A percentile compares a stretch with the other conserved stretches of the same genome.
phyloP scores from a whole-genome alignment of 768 basidiomycete species.

The Strobilomyces dryophilus region DNA sequence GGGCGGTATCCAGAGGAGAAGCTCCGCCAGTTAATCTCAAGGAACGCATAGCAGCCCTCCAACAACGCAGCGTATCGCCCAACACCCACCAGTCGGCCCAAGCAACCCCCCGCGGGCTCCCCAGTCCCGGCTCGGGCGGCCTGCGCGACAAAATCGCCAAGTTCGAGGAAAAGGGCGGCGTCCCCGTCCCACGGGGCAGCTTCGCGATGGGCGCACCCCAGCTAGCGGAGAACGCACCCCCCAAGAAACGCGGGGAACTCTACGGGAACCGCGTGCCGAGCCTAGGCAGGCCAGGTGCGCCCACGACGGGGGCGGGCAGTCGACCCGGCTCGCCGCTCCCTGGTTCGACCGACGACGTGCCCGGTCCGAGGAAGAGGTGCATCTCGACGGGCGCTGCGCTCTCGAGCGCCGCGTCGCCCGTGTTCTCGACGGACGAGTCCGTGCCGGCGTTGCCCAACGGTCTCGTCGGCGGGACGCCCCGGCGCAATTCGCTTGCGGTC shows the following conservation, averaged over 20 bases:
- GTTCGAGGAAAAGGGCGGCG: conserved; percentile 75
- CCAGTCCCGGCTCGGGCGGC: conserved; percentile 26
- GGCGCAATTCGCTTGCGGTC: conserved; percentile 30
- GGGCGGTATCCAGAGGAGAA: conserved; percentile 26
- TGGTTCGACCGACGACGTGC: conserved; percentile 12
- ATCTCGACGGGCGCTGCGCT: conserved; percentile 26
- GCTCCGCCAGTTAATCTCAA: conserved; percentile 53
- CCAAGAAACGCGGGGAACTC: conserved; percentile 57
- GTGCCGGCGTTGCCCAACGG: conserved; percentile 24
- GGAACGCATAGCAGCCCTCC: conserved; percentile 79
- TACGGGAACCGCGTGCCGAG: conserved; percentile 67
- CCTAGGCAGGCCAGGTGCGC: conserved; percentile 22
- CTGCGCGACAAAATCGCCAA: conserved; percentile 72
- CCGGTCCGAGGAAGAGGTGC: conserved; percentile 25
- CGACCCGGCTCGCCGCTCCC: conserved; percentile 18
- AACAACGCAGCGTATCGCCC: conserved; percentile 46
- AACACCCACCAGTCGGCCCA: conserved; percentile 32
- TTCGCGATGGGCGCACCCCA: conserved; percentile 68
- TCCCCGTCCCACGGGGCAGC: conserved; percentile 70
- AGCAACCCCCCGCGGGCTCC: conserved; percentile 28
- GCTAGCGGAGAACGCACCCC: conserved; percentile 40
- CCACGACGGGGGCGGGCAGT: conserved; percentile 2
- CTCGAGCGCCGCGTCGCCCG: conserved; percentile 13
- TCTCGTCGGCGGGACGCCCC: background rate
- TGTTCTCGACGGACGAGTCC: conserved; percentile 17